Conservation (phyloP, 1,284 basidiomycete species). For the Naganishia sp. region DNA sequence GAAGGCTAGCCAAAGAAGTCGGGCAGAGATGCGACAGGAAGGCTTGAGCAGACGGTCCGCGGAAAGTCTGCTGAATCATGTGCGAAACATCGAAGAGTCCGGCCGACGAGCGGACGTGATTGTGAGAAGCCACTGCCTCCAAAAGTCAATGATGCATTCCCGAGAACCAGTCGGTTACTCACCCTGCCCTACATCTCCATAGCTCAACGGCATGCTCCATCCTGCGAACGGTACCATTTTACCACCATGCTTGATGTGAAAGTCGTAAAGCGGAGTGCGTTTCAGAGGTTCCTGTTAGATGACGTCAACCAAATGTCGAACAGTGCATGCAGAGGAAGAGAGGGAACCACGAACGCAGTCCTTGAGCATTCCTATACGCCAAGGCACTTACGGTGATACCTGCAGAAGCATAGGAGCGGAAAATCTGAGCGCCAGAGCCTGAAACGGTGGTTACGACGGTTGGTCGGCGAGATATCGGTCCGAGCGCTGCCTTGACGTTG, state of each 20-base stretch:
- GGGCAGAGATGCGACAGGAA: constrained; percentile 86
- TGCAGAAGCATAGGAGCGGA: constrained; percentile 13
- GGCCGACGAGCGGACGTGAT: constrained; percentile 78
- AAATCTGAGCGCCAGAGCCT: not conserved
- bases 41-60: constrained; percentile 67
- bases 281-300: constrained; percentile 22
- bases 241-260: constrained; percentile 78
- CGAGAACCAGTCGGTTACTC: constrained; percentile 37
- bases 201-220: constrained; percentile 89
- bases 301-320: not conserved
- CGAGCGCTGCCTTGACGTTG: constrained; percentile 17
- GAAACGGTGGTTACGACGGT: not conserved
- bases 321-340: not conserved
- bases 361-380: not conserved
- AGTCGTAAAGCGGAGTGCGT: constrained; percentile 81
- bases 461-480: not conserved
- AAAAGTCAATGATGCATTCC: not conserved
- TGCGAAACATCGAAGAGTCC: constrained; percentile 98
- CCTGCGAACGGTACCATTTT: constrained; percentile 98
- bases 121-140: constrained; percentile 78
- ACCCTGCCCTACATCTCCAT: constrained; percentile 81
- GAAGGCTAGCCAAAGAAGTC: constrained; percentile 69
- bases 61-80: constrained; percentile 90
- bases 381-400: constrained; percentile 6
- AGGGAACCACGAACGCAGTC: not conserved